Percentiles rank a stretch among this genome's conserved stretches.
Evolutionary conservation across 208 protist species (phyloP).

Genomic region (Acanthamoeba triangularis): DNA sequence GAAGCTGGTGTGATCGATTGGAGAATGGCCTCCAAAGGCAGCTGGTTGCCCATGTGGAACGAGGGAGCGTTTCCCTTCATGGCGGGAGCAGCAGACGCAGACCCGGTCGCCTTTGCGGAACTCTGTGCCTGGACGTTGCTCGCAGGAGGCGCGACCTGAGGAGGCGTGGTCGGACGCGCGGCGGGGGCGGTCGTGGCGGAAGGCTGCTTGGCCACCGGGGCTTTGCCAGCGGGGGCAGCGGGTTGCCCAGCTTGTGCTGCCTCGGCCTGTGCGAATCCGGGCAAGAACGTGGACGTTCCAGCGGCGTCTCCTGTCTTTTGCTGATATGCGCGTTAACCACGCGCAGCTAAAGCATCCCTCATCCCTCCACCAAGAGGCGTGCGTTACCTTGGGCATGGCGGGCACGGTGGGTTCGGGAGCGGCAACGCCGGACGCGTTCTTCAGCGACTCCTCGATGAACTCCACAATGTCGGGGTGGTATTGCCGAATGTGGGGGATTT

Average conservation of each 20-base stretch:
- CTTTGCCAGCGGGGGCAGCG: not conserved
- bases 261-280: conserved; percentile 37
- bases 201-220: not conserved
- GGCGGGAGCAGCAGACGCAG: not conserved
- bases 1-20: conserved; percentile 61
- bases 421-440: not conserved
- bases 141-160: not conserved
- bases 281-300: conserved; percentile 49
- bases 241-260: not conserved
- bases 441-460: conserved; percentile 82
- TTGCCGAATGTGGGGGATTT: conserved; percentile 88
- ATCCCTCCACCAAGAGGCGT: not conserved
- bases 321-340: not conserved
- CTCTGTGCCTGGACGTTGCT: not conserved
- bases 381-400: conserved; percentile 47
- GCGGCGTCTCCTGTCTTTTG: conserved; percentile 54
- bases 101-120: not conserved
- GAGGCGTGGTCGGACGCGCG: conserved; percentile 1
- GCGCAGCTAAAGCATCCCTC: no score
- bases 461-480: conserved; percentile 85
- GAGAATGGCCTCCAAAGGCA: conserved; percentile 63
- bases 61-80: conserved; percentile 38
- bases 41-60: conserved; percentile 64
- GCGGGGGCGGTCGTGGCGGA: not conserved
- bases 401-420: conserved; percentile 55